Percentiles rank a stretch among this genome's conserved stretches.
These are phyloP conservation scores for Solanum hybrid DNA, from an alignment of 305 asterid genomes.

Conservation along the genomic window DNA sequence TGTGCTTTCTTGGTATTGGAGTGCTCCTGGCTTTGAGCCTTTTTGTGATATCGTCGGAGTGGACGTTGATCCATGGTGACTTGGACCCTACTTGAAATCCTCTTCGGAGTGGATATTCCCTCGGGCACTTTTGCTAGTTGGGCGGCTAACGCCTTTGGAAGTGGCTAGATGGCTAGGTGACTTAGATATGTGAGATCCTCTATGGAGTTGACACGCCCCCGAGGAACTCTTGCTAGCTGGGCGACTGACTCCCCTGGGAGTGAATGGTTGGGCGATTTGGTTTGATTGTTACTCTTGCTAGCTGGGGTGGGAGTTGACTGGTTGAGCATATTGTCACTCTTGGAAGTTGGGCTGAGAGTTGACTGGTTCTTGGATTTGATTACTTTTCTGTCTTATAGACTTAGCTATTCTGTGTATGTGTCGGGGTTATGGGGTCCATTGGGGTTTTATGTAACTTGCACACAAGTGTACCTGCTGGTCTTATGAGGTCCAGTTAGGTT, in stretches of 20 bases:
- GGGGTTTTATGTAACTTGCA: neutral
- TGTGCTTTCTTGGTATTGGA: neutral
- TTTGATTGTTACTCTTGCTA: neutral
- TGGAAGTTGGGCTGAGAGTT: neutral
- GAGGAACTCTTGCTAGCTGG: neutral
- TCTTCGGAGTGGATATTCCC: neutral
- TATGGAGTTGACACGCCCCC: neutral
- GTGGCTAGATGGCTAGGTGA: neutral
- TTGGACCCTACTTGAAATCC: neutral
- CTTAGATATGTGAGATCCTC: neutral
- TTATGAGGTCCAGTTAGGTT: neutral
- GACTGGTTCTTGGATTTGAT: neutral
- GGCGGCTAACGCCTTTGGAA: no score
- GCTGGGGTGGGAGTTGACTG: neutral
- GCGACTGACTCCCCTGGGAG: neutral
- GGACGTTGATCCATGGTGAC: neutral
- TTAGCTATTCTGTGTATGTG: no score
- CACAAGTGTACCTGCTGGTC: neutral
- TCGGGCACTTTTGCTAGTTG: neutral
- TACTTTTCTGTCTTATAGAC: neutral
- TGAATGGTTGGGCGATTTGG: neutral
- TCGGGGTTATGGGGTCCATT: neutral
- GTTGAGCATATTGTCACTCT: neutral
- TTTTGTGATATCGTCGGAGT: neutral
- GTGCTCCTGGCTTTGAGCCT: neutral